Evolutionary conservation across 108 stramenopile genomes (phyloP).

Genomic region (Tribonema minus): DNA sequence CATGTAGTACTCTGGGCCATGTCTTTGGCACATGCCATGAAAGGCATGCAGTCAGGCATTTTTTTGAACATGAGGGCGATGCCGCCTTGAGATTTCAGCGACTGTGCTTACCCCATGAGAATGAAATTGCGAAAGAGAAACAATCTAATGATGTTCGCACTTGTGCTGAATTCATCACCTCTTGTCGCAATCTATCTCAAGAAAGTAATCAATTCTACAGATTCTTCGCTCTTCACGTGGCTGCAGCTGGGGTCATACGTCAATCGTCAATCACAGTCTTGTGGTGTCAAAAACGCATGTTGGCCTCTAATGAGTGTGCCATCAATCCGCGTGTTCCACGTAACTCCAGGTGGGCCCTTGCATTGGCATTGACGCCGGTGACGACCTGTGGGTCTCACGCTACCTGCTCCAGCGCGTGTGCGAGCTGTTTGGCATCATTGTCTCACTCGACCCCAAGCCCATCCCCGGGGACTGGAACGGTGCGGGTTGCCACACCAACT

Average conservation of each 20-base stretch:
- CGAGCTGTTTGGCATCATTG: conserved; percentile 93
- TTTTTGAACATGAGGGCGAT: too few species aligned
- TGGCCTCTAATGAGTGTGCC: too few species aligned
- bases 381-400: conserved; percentile 91
- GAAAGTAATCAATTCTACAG: too few species aligned
- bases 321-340: not conserved
- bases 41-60: too few species aligned
- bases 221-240: too few species aligned
- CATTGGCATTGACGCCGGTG: conserved; percentile 93
- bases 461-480: conserved; percentile 99
- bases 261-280: not conserved
- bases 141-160: too few species aligned
- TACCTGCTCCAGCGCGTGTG: conserved; percentile 94
- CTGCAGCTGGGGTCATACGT: not conserved
- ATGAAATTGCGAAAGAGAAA: too few species aligned
- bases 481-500: conserved; percentile 92
- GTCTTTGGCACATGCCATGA: too few species aligned
- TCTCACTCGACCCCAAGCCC: conserved; percentile 94
- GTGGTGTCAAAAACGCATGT: not conserved
- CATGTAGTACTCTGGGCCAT: too few species aligned
- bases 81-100: too few species aligned
- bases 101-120: too few species aligned
- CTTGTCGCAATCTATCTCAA: too few species aligned
- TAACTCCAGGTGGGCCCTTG: conserved; percentile 95
- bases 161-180: not conserved